These are phyloP conservation scores for Trapa bicornis DNA, from an alignment of 345 rosid genomes.

Conservation along the genomic window DNA sequence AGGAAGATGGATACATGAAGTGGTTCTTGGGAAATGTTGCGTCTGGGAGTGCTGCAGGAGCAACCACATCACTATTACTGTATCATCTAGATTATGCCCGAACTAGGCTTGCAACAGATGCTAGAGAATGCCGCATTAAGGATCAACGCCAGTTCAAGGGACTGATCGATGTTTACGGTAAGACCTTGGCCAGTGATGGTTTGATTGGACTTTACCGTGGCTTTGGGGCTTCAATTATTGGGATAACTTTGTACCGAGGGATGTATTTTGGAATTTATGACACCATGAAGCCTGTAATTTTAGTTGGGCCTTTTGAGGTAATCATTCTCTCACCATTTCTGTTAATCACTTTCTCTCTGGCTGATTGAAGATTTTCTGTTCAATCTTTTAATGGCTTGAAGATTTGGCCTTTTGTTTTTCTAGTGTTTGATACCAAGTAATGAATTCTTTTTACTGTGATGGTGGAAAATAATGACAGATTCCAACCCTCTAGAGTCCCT, in stretches of 20 bases:
- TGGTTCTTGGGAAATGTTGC: conserved; percentile 86
- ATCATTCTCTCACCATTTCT: background rate
- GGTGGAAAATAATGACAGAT: too few relatives aligned
- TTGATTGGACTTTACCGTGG: conserved; percentile 70
- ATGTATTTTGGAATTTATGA: conserved; percentile 92
- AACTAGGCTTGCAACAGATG: conserved; percentile 80
- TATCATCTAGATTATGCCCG: conserved; percentile 90
- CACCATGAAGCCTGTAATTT: conserved; percentile 67
- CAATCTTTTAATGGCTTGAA: background rate
- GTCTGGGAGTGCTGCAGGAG: conserved; percentile 98
- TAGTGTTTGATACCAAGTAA: too few relatives aligned
- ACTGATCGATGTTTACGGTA: conserved; percentile 63
- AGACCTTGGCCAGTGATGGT: conserved; percentile 69
- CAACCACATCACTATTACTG: conserved; percentile 63
- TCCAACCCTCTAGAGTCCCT: too few relatives aligned
- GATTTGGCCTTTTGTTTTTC: too few relatives aligned
- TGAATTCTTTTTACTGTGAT: too few relatives aligned
- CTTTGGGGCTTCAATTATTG: conserved; percentile 77
- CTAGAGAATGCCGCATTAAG: conserved; percentile 35
- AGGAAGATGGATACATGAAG: conserved; percentile 71
- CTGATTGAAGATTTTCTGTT: background rate
- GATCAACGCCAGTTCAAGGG: conserved; percentile 72
- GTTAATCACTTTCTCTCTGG: too few relatives aligned
- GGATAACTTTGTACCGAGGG: conserved; percentile 84
- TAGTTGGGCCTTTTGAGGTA: conserved; percentile 86